Evolutionary conservation across 768 basidiomycete genomes (phyloP), one percentile per base, ranked within the genome.

Genomic region (Phylloporus rhodoxanthus): DNA sequence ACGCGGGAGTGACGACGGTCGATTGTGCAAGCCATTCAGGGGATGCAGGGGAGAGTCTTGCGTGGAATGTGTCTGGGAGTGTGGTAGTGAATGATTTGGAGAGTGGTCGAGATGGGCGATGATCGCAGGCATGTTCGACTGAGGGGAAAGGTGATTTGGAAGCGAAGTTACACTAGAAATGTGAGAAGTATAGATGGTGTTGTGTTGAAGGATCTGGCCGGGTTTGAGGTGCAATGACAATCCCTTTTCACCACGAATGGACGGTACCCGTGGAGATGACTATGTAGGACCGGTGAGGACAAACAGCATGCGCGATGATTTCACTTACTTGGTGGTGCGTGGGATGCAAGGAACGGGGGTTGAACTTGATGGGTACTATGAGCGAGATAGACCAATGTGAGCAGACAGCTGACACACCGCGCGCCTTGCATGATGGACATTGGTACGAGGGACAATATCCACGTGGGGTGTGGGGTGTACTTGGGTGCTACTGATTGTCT

Each of bases 151-250:
- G n/a, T 34, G 52, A 30, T 38, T 39, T n/a, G 53, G 44, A 21
- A 38, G 20, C 5, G 52, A 17, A 20, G 44, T 14, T 13, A 53
- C 43, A 28, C 19, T 34, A n/a, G 51, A 42, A 34, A 29, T 3
- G 28, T 42, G 48, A 10, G 53, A 43, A 2, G 46, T 11, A 41
- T 62, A 64, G 8, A 57, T 43, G 26, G 56, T 37, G 20, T 53
- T 51, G n/a, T 67, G 71, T n/a, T 74, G 79, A 25, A 80, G 69
- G 32, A 82, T 68, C 64, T 82, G 78, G 11, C 81, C 81, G 13
- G 80, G 81, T 6, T 69, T 65, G 19, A 82, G 68, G 49, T 76
- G 77, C 21, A 80, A 62, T 28, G 77, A 73, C 33, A 75, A 66
- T n/a, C 72, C 75, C 5, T 30, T n/a, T 34, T 55, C 49, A 29